Evolutionary conservation across 345 rosid species (phyloP), one percentile per base, ranked within the genome.

Genomic region (Corchorus olitorius): DNA sequence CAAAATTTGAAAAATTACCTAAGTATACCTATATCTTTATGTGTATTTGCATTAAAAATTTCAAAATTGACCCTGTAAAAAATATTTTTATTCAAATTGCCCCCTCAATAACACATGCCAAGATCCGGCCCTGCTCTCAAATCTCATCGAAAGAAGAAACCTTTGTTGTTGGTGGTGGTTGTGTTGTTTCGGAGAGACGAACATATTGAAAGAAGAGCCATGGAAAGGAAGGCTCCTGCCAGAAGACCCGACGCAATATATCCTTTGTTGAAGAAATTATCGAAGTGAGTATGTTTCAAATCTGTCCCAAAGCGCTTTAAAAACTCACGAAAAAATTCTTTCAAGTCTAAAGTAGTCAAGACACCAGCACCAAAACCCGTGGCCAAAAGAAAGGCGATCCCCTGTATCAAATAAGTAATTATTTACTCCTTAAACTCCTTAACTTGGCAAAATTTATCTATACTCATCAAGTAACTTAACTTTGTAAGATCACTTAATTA

Each of bases 361-460:
- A 71, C 54, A n/a, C 75, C 64, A 20, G 75, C 75, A 12, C 75
- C 75, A 37, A 71, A 63, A 37, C 52, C 64, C 46, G 64, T 4
- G 39, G 62, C 50, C 60, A 52, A 6, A 37, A 55, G 17, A 11
- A 54, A 54, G 49, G 62, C 46, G 4, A 71, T 14, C 46, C 33
- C 56, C 73, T 70, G 58, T 9, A 66, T 8, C 8, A 22, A 60
- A 8, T n/a, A n/a, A 4, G 19, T 58, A 2, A 8, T 58, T 9
- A 19, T 58, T 59, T 27, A 27, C 27, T 27, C 27, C 27, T 27
- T 27, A 27, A 27, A 27, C 27, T 27, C 27, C 27, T 27, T 27
- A 27, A 27, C 27, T 27, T 27, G 27, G 27, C 27, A 27, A 27
- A 27, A 27, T 27, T 0, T 27, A 27, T 27, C 27, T 27, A 27